phyloP scores from a whole-genome alignment of 2,329 filamentous ascomycete genomes.

The Dryadomyces quercus-mongolicae region DNA sequence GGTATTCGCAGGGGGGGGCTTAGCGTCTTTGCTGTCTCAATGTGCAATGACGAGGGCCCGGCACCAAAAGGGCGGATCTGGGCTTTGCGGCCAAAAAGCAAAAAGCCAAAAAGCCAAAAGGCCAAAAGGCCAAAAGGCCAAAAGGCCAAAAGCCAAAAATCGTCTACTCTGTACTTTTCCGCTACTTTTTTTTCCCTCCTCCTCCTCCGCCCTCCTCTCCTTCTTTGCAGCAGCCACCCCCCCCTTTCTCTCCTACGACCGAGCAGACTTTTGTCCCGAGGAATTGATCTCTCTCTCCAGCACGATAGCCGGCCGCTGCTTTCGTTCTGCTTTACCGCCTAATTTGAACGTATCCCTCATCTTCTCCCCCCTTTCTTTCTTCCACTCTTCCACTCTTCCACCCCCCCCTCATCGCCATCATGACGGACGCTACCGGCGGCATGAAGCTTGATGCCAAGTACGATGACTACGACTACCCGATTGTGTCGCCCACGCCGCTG shows the following conservation, averaged over 20 bases:
- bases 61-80: background rate
- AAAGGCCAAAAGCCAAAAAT: too few relatives aligned
- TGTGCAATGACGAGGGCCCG: background rate
- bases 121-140: too few relatives aligned
- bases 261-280: background rate
- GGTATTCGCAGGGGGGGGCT: too few relatives aligned
- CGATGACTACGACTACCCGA: constrained; percentile 91
- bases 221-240: background rate
- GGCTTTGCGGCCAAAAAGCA: too few relatives aligned
- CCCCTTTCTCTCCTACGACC: background rate
- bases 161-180: background rate
- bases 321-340: background rate
- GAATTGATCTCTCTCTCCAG: background rate
- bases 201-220: background rate
- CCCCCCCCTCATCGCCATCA: background rate
- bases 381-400: background rate
- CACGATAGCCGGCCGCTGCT: background rate
- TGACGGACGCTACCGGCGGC: constrained; percentile 7
- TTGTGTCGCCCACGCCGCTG: constrained; percentile 55
- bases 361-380: background rate
- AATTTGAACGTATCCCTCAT: background rate
- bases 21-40: too few relatives aligned
- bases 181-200: background rate
- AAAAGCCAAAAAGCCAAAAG: too few relatives aligned
- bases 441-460: constrained; percentile 75